Percentiles rank a stretch among this genome's conserved stretches.
Conservation (phyloP, 2,329 filamentous ascomycete genomes). For the Hypoxylon sp. region DNA sequence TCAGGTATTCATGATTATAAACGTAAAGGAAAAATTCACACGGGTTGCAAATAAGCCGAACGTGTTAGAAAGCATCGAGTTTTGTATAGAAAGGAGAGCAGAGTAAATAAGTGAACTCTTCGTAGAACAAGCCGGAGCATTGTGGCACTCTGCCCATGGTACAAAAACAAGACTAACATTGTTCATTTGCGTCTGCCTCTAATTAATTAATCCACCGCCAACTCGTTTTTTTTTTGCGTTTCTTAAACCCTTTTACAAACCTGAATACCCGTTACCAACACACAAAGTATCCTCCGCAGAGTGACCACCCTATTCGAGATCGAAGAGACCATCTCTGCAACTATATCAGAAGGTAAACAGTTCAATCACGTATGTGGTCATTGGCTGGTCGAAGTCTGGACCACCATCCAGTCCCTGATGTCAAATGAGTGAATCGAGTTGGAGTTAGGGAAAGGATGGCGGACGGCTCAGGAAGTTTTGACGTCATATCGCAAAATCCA, state of each 20-base stretch:
- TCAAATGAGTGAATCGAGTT: slow-evolving; percentile 31
- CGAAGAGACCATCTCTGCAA: slow-evolving; percentile 46
- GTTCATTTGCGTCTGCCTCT: slow-evolving; percentile 37
- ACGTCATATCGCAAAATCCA: slow-evolving; percentile 66
- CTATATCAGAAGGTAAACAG: slow-evolving; percentile 45
- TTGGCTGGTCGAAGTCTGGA: slow-evolving; percentile 38
- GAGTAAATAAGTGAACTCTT: slow-evolving; percentile 42
- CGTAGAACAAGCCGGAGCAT: slow-evolving; percentile 46
- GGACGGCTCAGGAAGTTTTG: slow-evolving; percentile 40
- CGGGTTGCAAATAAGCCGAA: neutral
- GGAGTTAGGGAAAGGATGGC: slow-evolving; percentile 37
- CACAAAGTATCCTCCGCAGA: slow-evolving; percentile 49
- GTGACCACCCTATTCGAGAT: slow-evolving; percentile 48
- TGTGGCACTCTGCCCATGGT: slow-evolving; percentile 46
- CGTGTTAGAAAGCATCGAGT: slow-evolving; percentile 19
- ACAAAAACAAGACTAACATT: slow-evolving; percentile 46
- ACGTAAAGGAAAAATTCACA: too few relatives aligned
- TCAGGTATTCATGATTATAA: neutral
- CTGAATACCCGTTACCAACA: slow-evolving; percentile 50
- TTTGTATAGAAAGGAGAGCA: slow-evolving; percentile 25
- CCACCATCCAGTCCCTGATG: slow-evolving; percentile 40
- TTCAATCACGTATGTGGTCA: slow-evolving; percentile 39
- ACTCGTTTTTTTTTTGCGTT: slow-evolving; percentile 38
- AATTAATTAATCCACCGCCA: slow-evolving; percentile 26
- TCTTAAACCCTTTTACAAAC: slow-evolving; percentile 41